Evolutionary conservation across 1,139 yeast genomes (phyloP).

Genomic region (Kodamaea suecica): DNA sequence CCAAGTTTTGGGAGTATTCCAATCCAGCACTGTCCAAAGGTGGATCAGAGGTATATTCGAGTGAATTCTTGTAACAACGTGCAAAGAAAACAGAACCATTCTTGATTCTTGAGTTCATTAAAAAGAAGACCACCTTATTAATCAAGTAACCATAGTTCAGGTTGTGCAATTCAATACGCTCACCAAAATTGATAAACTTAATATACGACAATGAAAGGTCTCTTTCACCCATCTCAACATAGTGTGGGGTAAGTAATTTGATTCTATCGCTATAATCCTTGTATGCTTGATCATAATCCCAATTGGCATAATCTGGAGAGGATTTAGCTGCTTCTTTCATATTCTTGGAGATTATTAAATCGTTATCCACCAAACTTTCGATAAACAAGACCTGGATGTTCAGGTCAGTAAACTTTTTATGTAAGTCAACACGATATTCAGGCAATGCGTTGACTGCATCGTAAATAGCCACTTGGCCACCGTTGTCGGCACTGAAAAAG

Average conservation of each 20-base stretch:
- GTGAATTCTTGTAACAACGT: conserved; percentile 65
- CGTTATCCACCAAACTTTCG: conserved; percentile 82
- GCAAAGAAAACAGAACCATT: conserved; percentile 88
- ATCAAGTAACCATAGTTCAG: conserved; percentile 84
- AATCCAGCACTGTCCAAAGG: conserved; percentile 60
- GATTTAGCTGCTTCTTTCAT: conserved; percentile 77
- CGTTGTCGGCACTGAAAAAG: conserved; percentile 64
- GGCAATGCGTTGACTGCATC: conserved; percentile 91
- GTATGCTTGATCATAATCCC: conserved; percentile 65
- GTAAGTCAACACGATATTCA: conserved; percentile 59
- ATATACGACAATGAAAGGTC: conserved; percentile 64
- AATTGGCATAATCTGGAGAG: conserved; percentile 81
- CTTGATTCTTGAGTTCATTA: conserved; percentile 83
- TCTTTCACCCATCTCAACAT: conserved; percentile 48
- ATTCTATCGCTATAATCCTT: conserved; percentile 58
- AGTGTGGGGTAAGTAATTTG: conserved; percentile 47
- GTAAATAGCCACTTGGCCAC: conserved; percentile 92
- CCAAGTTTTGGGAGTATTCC: conserved; percentile 47
- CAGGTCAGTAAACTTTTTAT: conserved; percentile 49
- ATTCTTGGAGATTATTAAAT: conserved; percentile 64
- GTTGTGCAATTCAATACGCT: conserved; percentile 73
- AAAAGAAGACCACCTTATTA: conserved; percentile 82
- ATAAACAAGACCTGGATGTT: conserved; percentile 80
- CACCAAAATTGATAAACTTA: conserved; percentile 89
- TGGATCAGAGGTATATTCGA: conserved; percentile 59